phyloP scores from a whole-genome alignment of 306 rosid species.

The cucumber (Cucumis sativus) region Cucumber_9930_V3 NC_026657.2:35001-35500 shows the following conservation, averaged over 20 bases:
- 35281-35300: background rate
- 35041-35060: background rate
- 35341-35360: background rate
- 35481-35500: conserved; percentile 76
- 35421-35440: background rate
- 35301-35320: background rate
- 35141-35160: no score
- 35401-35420: background rate
- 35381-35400: background rate
- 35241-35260: no score
- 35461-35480: conserved; percentile 86
- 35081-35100: background rate
- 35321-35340: background rate
- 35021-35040: background rate
- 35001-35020: background rate
- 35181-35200: no score
- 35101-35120: no score
- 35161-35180: no score
- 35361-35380: background rate
- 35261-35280: background rate
- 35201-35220: background rate
- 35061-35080: background rate
- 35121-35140: no score
- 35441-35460: conserved; percentile 20
- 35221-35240: background rate